Base-by-base conservation (phyloP, 2,329 filamentous ascomycete species). In the Cytospora chrysosperma region DNA sequence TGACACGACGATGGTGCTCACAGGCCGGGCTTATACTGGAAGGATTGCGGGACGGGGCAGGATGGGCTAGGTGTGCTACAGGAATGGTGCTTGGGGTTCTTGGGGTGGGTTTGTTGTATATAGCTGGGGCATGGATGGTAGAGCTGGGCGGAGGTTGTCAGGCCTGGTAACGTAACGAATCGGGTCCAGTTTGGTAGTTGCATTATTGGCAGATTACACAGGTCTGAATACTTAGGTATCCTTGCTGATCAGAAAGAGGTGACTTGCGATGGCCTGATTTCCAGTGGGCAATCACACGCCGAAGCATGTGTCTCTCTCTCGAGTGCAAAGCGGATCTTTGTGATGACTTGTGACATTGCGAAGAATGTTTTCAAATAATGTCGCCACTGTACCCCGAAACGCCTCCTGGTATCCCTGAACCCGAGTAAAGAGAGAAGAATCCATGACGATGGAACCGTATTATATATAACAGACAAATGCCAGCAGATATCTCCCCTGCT, bases 341-440 rank as follows among this genome's bases (percentile, higher is more conserved):
- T 43, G 10, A 19, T n/a, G 40, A n/a, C 19, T n/a, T n/a, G 3
- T 13, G n/a, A 24, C 3, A 47, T 47, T 47, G 43, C 43, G 43
- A 13, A 47, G 5, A 24, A 21, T 12, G n/a, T 24, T 24, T 47
- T 9, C 43, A 47, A 24, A 47, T 7, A 47, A 24, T 47, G 43
- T 47, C 43, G 43, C 43, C 24, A n/a, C 19, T 50, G 28, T 12
- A 40, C 21, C 19, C 21, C 30, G 10, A 19, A 19, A 62, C 55
- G 52, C 52, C 59, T 37, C 59, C 47, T 62, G 53, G 59, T 62
- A 62, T 62, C 59, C 59, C 28, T 56, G 10, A 28, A 34, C 28
- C 32, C 34, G 13, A 12, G 17, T 49, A 34, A n/a, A 47, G 9
- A 24, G 9, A 55, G 34, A 34, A 24, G 21, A 34, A 56, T 37